Conservation (phyloP, 192 early-diverging fungal species). For the Gigaspora rosea region DNA sequence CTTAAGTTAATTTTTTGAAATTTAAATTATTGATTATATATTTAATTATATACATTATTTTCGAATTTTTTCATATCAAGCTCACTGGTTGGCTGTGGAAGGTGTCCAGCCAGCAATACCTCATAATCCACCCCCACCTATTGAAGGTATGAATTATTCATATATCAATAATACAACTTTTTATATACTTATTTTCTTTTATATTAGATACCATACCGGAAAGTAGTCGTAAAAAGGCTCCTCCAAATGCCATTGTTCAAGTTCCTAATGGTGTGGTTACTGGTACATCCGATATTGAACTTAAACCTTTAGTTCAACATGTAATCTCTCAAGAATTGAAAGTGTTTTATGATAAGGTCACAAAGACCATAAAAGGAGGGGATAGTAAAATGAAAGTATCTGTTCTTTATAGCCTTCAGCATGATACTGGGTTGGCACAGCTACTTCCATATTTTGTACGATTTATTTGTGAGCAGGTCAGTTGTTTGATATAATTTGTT, state of each 20-base stretch:
- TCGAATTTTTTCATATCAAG: conserved; percentile 36
- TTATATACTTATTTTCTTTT: neutral
- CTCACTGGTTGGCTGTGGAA: conserved; percentile 98
- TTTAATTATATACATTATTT: neutral
- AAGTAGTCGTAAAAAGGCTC: neutral
- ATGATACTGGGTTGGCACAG: conserved; percentile 93
- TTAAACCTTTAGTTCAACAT: conserved; percentile 82
- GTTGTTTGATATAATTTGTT: neutral
- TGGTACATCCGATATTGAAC: conserved; percentile 36
- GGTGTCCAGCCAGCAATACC: conserved; percentile 97
- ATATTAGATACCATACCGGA: neutral
- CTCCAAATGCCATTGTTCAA: neutral
- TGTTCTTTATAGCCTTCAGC: conserved; percentile 79
- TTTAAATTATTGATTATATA: neutral
- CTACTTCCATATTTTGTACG: conserved; percentile 94
- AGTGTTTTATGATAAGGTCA: conserved; percentile 92
- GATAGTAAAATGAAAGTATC: conserved; percentile 55
- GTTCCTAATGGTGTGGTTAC: neutral
- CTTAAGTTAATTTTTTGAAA: neutral
- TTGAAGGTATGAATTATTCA: conserved; percentile 52
- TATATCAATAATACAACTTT: neutral
- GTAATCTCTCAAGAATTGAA: conserved; percentile 92
- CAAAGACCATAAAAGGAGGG: conserved; percentile 72
- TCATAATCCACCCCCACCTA: conserved; percentile 86
- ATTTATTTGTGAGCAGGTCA: conserved; percentile 83